Evolutionary conservation across 2,329 filamentous ascomycete species (phyloP).

Genomic region (Phyllosticta citriasiana): DNA sequence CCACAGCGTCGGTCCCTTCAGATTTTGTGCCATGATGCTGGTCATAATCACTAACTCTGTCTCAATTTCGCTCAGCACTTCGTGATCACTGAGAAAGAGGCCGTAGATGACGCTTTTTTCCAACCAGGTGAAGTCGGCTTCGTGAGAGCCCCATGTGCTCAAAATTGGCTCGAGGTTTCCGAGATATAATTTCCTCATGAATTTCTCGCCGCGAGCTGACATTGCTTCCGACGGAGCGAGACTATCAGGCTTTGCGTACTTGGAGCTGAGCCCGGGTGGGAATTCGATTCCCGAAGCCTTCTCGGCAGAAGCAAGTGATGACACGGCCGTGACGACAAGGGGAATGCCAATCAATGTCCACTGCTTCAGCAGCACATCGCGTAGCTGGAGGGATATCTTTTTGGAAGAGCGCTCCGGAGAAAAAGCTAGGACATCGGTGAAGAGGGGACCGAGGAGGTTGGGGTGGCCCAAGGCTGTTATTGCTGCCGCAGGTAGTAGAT

Average conservation of each 20-base stretch:
- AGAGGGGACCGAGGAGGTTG: conserved; percentile 5
- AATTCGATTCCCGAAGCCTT: background rate
- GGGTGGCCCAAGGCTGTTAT: conserved; percentile 5
- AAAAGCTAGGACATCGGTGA: background rate
- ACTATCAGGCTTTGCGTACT: background rate
- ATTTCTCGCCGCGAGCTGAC: background rate
- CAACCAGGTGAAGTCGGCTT: conserved; percentile 31
- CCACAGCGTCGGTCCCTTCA: conserved; percentile 44
- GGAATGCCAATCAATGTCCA: conserved; percentile 9
- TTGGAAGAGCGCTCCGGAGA: background rate
- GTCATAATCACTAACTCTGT: conserved; percentile 46
- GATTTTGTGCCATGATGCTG: conserved; percentile 50
- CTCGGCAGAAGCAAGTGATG: conserved; percentile 1
- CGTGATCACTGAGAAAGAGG: conserved; percentile 47
- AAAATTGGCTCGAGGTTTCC: background rate
- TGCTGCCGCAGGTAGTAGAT: conserved; percentile 2
- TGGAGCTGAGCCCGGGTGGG: background rate
- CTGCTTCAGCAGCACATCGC: conserved; percentile 6
- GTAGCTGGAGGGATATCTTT: conserved; percentile 7
- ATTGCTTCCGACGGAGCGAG: background rate
- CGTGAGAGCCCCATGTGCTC: background rate
- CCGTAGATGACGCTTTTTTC: conserved; percentile 49
- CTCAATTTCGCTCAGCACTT: conserved; percentile 43
- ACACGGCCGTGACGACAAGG: conserved; percentile 3
- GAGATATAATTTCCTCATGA: background rate